Percentiles rank a stretch among this genome's conserved stretches.
Conservation (phyloP, 164 flowering plant species). For the Liriodendron chinense region DNA sequence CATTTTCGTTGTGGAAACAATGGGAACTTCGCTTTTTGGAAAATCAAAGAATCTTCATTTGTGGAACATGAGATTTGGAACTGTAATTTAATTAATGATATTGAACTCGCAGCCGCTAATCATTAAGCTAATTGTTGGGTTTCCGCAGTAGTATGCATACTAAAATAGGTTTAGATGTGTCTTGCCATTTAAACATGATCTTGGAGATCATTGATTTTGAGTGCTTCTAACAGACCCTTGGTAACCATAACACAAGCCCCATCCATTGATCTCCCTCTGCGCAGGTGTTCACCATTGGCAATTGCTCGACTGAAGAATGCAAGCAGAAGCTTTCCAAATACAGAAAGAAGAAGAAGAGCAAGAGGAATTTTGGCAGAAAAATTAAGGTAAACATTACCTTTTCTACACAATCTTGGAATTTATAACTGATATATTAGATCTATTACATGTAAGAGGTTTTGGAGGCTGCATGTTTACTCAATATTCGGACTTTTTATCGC, state of each 20-base stretch:
- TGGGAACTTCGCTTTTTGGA: not conserved
- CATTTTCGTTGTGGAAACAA: too few species aligned
- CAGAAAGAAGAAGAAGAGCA: slow-evolving; percentile 87
- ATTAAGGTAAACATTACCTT: slow-evolving; percentile 61
- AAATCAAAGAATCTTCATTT: too few species aligned
- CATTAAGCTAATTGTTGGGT: not conserved
- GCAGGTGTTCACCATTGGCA: slow-evolving; percentile 33
- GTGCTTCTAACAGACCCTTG: slow-evolving; percentile 81
- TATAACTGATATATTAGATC: too few species aligned
- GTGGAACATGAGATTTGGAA: too few species aligned
- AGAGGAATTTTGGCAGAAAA: slow-evolving; percentile 89
- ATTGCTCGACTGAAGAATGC: slow-evolving; percentile 65
- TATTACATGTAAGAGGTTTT: too few species aligned
- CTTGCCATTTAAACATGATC: not conserved
- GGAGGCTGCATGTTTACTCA: too few species aligned
- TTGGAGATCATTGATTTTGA: slow-evolving; percentile 45
- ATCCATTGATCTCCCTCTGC: slow-evolving; percentile 45
- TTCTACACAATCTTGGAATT: too few species aligned
- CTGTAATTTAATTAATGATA: not conserved
- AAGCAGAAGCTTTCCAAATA: slow-evolving; percentile 84
- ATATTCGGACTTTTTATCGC: too few species aligned
- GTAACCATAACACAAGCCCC: slow-evolving; percentile 40
- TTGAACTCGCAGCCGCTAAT: not conserved
- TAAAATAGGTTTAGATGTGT: not conserved
- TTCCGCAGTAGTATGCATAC: not conserved